phyloP scores from a whole-genome alignment of 371 early-diverging fungal genomes.

The Mortierella sp. region DNA sequence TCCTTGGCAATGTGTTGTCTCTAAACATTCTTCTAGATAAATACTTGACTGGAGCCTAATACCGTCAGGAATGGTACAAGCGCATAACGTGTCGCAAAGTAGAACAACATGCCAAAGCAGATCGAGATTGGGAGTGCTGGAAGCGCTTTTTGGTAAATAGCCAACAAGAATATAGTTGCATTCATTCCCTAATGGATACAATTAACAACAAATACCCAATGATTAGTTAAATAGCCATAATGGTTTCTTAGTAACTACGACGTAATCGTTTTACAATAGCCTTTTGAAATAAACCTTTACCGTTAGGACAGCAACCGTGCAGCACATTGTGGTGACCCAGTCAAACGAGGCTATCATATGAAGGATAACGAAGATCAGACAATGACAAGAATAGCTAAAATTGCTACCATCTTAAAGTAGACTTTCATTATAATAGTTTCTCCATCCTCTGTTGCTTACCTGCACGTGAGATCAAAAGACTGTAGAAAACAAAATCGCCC shows the following conservation, averaged over 20 bases:
- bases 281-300: constrained; percentile 24
- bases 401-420: not conserved
- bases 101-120: constrained; percentile 88
- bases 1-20: not conserved
- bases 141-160: constrained; percentile 83
- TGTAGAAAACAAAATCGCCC: constrained; percentile 94
- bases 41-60: constrained; percentile 44
- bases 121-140: constrained; percentile 92
- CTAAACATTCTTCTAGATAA: constrained; percentile 24
- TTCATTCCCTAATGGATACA: constrained; percentile 70
- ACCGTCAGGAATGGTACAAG: constrained; percentile 70
- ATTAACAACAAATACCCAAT: not conserved
- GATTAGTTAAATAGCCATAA: not conserved
- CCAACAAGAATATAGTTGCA: constrained; percentile 87
- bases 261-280: no score
- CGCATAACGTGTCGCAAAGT: constrained; percentile 74
- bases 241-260: no score
- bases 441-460: constrained; percentile 57
- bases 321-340: constrained; percentile 89
- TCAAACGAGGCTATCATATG: constrained; percentile 74
- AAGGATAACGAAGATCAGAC: not conserved
- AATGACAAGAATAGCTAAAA: not conserved
- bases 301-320: constrained; percentile 84
- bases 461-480: constrained; percentile 86
- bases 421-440: not conserved